These are phyloP conservation scores for Apophysomyces elegans DNA, from an alignment of 371 early-diverging fungal species.

Conservation along the genomic window DNA sequence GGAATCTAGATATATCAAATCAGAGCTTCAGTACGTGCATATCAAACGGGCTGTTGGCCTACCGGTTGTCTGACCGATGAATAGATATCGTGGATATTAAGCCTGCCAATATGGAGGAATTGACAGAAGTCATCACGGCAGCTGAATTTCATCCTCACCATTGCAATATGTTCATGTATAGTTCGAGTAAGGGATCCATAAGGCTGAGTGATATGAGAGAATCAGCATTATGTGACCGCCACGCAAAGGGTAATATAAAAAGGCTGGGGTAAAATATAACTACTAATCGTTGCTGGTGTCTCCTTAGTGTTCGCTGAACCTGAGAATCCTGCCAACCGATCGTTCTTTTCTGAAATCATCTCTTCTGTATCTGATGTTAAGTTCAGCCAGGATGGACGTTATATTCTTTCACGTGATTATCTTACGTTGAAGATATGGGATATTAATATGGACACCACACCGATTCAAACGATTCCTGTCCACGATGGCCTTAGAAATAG, in stretches of 20 bases:
- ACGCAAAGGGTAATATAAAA: conserved; percentile 63
- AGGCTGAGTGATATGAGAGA: conserved; percentile 89
- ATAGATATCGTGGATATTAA: conserved; percentile 95
- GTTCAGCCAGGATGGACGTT: conserved; percentile 94
- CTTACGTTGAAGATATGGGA: conserved; percentile 96
- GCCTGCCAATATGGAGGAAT: conserved; percentile 93
- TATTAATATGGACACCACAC: conserved; percentile 91
- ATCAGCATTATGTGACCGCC: conserved; percentile 84
- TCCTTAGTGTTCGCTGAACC: conserved; percentile 87
- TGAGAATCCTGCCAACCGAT: conserved; percentile 90
- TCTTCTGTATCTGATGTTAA: conserved; percentile 94
- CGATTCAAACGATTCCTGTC: conserved; percentile 88
- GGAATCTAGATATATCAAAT: conserved; percentile 88
- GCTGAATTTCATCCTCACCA: conserved; percentile 90
- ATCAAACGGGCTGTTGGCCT: background rate
- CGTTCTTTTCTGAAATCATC: conserved; percentile 97
- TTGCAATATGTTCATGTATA: conserved; percentile 92
- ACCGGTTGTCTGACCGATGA: background rate
- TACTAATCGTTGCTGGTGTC: background rate
- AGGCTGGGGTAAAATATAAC: too few relatives aligned
- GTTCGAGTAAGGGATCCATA: conserved; percentile 90
- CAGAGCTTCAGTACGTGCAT: conserved; percentile 73
- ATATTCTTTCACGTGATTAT: conserved; percentile 95
- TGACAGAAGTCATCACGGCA: conserved; percentile 95
- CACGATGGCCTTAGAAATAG: conserved; percentile 92